A percentile compares a stretch with the other conserved stretches of the same genome.
These are phyloP conservation scores for Torrubiellomyces zombiae DNA, from an alignment of 2,329 filamentous ascomycete species.

Conservation along the genomic window DNA sequence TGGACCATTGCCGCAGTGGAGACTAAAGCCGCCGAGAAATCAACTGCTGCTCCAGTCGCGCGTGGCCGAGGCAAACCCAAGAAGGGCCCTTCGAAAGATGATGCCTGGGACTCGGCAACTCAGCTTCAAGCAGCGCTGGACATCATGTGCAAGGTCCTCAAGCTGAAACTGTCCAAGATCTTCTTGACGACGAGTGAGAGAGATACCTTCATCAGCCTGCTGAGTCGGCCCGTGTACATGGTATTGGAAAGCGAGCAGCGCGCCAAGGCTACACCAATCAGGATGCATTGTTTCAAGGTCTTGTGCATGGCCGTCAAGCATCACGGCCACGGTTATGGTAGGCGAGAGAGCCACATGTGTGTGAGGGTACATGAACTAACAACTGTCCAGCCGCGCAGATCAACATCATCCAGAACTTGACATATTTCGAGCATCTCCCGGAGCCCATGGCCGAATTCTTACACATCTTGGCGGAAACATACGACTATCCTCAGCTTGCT, in stretches of 20 bases:
- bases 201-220: conserved; percentile 82
- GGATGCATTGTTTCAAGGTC: conserved; percentile 96
- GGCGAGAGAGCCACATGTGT: conserved; percentile 9
- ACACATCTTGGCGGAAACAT: conserved; percentile 89
- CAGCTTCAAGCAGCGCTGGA: conserved; percentile 83
- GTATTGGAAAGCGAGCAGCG: conserved; percentile 87
- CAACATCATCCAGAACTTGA: conserved; percentile 91
- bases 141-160: conserved; percentile 89
- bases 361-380: conserved; percentile 11
- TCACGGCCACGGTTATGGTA: conserved; percentile 91
- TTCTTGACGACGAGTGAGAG: conserved; percentile 93
- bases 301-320: conserved; percentile 94
- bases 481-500: conserved; percentile 88
- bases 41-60: conserved; percentile 47
- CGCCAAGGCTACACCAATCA: conserved; percentile 72
- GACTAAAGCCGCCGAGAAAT: conserved; percentile 81
- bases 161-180: conserved; percentile 78
- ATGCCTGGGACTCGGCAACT: conserved; percentile 70
- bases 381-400: conserved; percentile 64
- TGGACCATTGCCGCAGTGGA: conserved; percentile 95
- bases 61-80: conserved; percentile 61
- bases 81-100: conserved; percentile 65
- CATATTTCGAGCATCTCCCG: conserved; percentile 96
- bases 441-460: conserved; percentile 98
- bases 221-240: conserved; percentile 86